These are phyloP conservation scores for Baorangia bicolor DNA, from an alignment of 768 basidiomycete genomes.

Conservation along the genomic window DNA sequence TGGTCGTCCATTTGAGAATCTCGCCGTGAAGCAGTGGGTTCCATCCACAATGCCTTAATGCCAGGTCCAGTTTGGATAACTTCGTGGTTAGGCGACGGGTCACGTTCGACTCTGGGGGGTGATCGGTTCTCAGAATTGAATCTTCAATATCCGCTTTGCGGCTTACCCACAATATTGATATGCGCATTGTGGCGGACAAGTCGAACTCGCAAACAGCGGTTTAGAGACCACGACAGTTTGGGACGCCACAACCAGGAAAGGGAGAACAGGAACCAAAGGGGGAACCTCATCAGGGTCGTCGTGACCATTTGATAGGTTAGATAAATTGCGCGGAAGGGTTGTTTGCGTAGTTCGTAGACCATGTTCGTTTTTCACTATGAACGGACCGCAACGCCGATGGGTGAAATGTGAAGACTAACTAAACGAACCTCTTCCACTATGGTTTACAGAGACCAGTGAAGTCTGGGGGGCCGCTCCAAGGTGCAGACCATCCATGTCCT, in stretches of 20 bases:
- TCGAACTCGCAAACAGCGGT: slow-evolving; percentile 1
- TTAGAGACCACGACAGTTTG: slow-evolving; percentile 4
- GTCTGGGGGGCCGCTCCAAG: not conserved
- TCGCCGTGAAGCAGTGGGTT: slow-evolving; percentile 25
- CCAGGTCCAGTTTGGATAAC: slow-evolving; percentile 6
- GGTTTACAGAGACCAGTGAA: not conserved
- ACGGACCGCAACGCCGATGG: not conserved
- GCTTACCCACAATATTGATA: slow-evolving; percentile 13
- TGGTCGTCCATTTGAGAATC: slow-evolving; percentile 24
- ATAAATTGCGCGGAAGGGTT: slow-evolving; percentile 11
- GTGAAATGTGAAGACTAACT: slow-evolving; percentile 5
- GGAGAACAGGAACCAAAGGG: slow-evolving; percentile 12
- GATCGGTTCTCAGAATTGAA: not conserved
- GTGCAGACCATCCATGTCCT: not conserved
- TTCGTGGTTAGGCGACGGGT: slow-evolving; percentile 3
- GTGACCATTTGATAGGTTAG: slow-evolving; percentile 6
- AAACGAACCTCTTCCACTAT: not conserved
- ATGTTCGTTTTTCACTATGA: slow-evolving; percentile 8
- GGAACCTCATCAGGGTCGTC: slow-evolving; percentile 9
- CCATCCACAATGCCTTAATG: slow-evolving; percentile 20
- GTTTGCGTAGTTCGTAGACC: slow-evolving; percentile 12
- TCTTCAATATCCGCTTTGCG: slow-evolving; percentile 24
- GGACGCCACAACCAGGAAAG: slow-evolving; percentile 11
- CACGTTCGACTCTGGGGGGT: not conserved
- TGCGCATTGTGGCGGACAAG: slow-evolving; percentile 5